These are phyloP conservation scores for Mycena chlorophos DNA, from an alignment of 768 basidiomycete genomes.

Conservation along the genomic window DNA sequence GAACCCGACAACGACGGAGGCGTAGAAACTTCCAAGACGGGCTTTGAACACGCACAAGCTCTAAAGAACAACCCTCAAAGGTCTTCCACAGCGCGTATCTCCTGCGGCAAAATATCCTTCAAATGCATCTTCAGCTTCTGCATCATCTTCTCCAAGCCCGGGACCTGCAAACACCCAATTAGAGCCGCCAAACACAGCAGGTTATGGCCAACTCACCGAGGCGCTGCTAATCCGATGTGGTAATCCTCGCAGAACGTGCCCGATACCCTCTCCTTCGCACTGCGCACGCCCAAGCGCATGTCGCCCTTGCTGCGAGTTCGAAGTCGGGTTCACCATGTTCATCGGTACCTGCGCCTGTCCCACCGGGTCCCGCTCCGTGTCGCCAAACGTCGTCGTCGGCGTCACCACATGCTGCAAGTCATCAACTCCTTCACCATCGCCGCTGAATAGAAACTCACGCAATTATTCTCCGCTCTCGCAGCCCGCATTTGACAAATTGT, in stretches of 20 bases:
- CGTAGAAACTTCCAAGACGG: too few relatives aligned
- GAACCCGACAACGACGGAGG: too few relatives aligned
- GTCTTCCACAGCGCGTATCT: background rate
- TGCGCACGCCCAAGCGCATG: slow-evolving; percentile 13
- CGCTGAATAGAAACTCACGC: slow-evolving; percentile 30
- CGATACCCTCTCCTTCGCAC: slow-evolving; percentile 17
- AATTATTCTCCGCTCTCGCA: slow-evolving; percentile 44
- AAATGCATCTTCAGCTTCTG: background rate
- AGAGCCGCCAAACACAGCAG: background rate
- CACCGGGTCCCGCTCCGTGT: slow-evolving; percentile 11
- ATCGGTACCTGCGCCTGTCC: background rate
- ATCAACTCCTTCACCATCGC: background rate
- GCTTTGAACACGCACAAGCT: too few relatives aligned
- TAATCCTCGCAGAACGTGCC: slow-evolving; percentile 2
- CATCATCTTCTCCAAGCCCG: background rate
- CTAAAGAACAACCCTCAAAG: background rate
- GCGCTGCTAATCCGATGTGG: background rate
- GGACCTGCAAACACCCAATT: background rate
- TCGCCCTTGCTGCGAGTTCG: background rate
- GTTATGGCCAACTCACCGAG: background rate
- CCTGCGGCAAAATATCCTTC: background rate
- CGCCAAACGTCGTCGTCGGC: slow-evolving; percentile 14
- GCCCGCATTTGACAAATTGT: slow-evolving; percentile 48
- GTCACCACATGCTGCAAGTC: slow-evolving; percentile 9
- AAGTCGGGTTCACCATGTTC: too few relatives aligned